These are phyloP conservation scores for Pouteria campechiana DNA, from an alignment of 179 eudicot species.

Conservation along the genomic window DNA sequence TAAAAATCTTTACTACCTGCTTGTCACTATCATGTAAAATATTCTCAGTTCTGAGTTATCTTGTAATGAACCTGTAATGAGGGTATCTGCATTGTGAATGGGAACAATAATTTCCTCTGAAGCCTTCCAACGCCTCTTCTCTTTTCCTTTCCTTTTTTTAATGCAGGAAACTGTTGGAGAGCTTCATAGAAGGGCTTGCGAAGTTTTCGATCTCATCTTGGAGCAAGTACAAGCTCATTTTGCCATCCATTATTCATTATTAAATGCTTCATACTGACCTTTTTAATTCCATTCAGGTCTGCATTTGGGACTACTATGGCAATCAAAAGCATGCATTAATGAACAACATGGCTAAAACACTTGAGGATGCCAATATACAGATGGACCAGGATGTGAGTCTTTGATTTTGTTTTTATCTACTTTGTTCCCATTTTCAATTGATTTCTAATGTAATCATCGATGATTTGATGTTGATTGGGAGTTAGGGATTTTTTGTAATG, in stretches of 20 bases:
- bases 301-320: slow-evolving; percentile 79
- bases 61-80: no score
- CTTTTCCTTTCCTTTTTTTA: not conserved
- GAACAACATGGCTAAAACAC: slow-evolving; percentile 77
- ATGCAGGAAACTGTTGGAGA: slow-evolving; percentile 81
- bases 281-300: slow-evolving; percentile 31
- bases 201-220: slow-evolving; percentile 54
- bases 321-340: slow-evolving; percentile 71
- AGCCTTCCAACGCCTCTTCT: not conserved
- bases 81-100: no score
- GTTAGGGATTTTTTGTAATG: no score
- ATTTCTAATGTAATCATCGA: no score
- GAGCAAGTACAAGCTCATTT: slow-evolving; percentile 51
- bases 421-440: no score
- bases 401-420: not conserved
- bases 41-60: no score
- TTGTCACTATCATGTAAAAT: not conserved
- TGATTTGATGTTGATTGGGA: no score
- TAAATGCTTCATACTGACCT: not conserved
- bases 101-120: no score
- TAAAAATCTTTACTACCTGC: not conserved
- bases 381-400: slow-evolving; percentile 93
- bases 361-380: slow-evolving; percentile 92
- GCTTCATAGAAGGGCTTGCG: slow-evolving; percentile 82
- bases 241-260: no score